Evolutionary conservation across 257 asterid genomes (phyloP).

Genomic region (Solanum sparsipilum): DNA sequence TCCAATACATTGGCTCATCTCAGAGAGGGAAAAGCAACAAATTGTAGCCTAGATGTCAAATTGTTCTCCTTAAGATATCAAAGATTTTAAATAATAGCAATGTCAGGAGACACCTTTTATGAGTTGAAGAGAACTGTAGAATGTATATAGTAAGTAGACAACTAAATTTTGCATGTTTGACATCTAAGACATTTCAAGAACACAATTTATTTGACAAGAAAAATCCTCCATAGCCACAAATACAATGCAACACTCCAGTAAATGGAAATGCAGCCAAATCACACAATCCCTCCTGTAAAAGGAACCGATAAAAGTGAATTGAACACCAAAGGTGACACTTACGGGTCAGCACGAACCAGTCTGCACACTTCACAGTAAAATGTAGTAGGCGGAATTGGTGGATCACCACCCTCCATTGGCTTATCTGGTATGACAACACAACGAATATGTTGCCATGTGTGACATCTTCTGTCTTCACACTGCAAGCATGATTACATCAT

Average conservation of each 20-base stretch:
- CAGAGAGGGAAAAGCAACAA: background rate
- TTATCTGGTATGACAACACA: slow-evolving; percentile 90
- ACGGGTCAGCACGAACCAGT: slow-evolving; percentile 93
- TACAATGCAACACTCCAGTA: background rate
- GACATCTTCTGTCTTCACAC: slow-evolving; percentile 90
- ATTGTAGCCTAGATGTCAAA: background rate
- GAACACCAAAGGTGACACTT: slow-evolving; percentile 25
- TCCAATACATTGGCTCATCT: background rate
- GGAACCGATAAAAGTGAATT: background rate
- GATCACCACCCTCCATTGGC: slow-evolving; percentile 61
- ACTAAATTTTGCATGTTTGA: background rate
- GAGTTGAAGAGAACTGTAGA: background rate
- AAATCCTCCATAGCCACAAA: background rate
- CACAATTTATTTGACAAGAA: background rate
- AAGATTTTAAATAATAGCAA: background rate
- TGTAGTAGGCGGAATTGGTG: slow-evolving; percentile 52
- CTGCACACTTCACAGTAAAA: slow-evolving; percentile 95
- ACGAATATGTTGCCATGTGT: slow-evolving; percentile 86
- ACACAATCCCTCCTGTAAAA: background rate
- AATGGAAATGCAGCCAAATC: background rate
- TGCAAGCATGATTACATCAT: slow-evolving; percentile 28
- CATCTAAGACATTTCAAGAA: background rate
- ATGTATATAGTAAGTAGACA: background rate
- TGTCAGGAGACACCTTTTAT: background rate
- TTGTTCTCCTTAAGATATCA: background rate